A percentile compares a stretch with the other conserved stretches of the same genome.
These are phyloP conservation scores for Mycena kentingensis DNA, from an alignment of 768 basidiomycete genomes.

Conservation along the genomic window DNA sequence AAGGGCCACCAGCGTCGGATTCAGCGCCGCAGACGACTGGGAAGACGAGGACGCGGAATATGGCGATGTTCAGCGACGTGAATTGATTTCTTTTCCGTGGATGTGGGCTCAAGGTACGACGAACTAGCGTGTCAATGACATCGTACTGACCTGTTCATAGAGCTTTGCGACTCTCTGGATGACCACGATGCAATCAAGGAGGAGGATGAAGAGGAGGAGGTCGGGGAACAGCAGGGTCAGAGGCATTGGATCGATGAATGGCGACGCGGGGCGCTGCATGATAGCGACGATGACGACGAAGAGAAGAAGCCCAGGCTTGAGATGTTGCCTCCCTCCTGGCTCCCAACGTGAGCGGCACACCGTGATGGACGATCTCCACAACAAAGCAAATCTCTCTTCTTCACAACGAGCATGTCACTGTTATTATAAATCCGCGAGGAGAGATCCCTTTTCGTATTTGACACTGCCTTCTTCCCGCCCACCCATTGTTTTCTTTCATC, in stretches of 20 bases:
- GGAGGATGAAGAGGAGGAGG: not conserved
- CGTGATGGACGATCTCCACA: no score
- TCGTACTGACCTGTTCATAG: not conserved
- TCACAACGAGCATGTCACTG: no score
- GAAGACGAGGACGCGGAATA: slow-evolving; percentile 16
- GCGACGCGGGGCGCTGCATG: not conserved
- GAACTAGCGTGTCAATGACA: slow-evolving; percentile 1
- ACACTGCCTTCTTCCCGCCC: no score
- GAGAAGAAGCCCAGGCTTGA: slow-evolving; percentile 3
- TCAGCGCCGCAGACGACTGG: not conserved
- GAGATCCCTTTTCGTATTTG: no score
- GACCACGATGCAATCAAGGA: slow-evolving; percentile 2
- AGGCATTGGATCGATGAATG: not conserved
- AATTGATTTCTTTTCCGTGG: slow-evolving; percentile 23
- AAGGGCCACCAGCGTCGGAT: slow-evolving; percentile 10
- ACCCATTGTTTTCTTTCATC: no score
- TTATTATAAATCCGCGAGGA: no score
- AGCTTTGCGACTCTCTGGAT: not conserved
- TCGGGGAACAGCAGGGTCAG: not conserved
- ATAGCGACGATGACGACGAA: not conserved
- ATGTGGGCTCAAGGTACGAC: slow-evolving; percentile 23
- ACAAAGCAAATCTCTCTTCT: no score
- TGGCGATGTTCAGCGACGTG: slow-evolving; percentile 10
- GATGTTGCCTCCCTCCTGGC: no score
- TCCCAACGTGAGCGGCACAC: no score